These are phyloP conservation scores for Amoebophrya sp. DNA, from an alignment of 169 alveolate species.

Conservation along the genomic window DNA sequence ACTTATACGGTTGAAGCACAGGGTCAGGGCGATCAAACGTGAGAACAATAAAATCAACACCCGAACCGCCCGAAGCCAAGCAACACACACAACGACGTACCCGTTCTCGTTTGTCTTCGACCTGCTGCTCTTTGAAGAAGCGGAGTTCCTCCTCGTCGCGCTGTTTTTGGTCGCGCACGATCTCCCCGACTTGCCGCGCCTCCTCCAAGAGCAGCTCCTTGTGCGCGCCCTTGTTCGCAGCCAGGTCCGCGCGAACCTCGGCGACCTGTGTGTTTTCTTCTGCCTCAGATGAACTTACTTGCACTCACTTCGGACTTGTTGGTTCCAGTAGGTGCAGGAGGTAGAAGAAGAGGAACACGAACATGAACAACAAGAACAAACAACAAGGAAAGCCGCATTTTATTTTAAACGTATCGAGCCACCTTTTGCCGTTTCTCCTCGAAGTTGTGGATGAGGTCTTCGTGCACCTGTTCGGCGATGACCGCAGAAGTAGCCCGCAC, in stretches of 20 bases:
- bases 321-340: too few relatives aligned
- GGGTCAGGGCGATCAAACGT: too few relatives aligned
- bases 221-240: background rate
- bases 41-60: too few relatives aligned
- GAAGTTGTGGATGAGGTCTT: background rate
- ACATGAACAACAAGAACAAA: too few relatives aligned
- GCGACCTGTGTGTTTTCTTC: too few relatives aligned
- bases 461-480: background rate
- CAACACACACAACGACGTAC: too few relatives aligned
- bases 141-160: background rate
- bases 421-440: background rate
- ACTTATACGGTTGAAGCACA: too few relatives aligned
- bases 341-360: too few relatives aligned
- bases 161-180: background rate
- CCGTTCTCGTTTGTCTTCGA: background rate
- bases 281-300: background rate
- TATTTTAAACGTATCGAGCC: too few relatives aligned
- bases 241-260: background rate
- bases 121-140: background rate
- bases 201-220: background rate
- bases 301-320: background rate
- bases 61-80: too few relatives aligned
- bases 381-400: too few relatives aligned
- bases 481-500: background rate
- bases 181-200: background rate